Conservation (phyloP, 2,329 filamentous ascomycete genomes). For the Colletotrichum sp. region DNA sequence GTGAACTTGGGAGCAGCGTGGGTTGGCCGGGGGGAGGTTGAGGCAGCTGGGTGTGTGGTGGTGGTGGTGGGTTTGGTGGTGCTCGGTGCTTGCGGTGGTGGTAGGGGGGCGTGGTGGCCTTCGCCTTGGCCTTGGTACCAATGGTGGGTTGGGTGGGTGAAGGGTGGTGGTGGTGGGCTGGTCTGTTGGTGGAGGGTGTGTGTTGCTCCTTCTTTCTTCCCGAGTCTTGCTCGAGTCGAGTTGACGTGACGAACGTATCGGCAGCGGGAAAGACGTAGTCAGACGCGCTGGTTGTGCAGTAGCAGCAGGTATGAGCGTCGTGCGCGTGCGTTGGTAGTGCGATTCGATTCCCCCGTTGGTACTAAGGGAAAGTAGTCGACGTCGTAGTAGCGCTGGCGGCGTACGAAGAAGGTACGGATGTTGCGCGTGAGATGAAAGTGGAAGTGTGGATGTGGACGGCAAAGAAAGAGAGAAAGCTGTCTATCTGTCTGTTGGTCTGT, state of each 20-base stretch:
- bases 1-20: background rate
- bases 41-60: background rate
- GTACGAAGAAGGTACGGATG: background rate
- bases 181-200: background rate
- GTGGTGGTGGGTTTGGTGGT: background rate
- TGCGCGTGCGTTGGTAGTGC: background rate
- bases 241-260: background rate
- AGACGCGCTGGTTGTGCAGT: background rate
- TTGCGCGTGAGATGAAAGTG: background rate
- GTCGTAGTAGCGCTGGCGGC: background rate
- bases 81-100: background rate
- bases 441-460: background rate
- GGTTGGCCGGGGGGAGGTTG: background rate
- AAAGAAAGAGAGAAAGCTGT: background rate
- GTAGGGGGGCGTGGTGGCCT: constrained; percentile 4
- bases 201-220: background rate
- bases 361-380: background rate
- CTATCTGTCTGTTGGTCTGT: background rate
- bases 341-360: background rate
- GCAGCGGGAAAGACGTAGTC: background rate
- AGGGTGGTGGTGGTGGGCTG: background rate
- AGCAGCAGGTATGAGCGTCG: background rate
- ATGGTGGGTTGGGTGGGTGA: background rate
- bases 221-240: background rate
- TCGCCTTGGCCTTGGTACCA: background rate